Conservation (phyloP, 495 filamentous ascomycete genomes). For the Talaromyces stipitatus region DNA sequence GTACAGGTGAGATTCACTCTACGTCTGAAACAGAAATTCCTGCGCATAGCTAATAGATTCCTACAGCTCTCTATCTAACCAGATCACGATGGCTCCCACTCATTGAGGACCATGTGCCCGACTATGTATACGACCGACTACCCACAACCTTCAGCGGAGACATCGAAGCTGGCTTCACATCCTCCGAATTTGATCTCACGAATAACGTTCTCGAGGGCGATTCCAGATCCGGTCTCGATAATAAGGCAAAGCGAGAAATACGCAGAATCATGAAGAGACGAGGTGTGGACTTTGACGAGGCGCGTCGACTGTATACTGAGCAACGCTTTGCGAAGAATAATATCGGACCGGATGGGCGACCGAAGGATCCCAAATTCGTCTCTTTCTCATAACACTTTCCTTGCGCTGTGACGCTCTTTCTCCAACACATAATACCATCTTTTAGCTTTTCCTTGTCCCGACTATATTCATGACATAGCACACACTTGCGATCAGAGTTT, state of each 20-base stretch:
- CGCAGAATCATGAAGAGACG: conserved; percentile 79
- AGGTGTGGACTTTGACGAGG: conserved; percentile 80
- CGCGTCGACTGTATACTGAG: conserved; percentile 74
- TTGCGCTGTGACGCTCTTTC: neutral
- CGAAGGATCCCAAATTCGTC: conserved; percentile 90
- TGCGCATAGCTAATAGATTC: neutral
- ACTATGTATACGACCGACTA: conserved; percentile 64
- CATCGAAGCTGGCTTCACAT: conserved; percentile 77
- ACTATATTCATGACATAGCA: no score
- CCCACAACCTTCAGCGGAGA: conserved; percentile 69
- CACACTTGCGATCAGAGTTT: neutral
- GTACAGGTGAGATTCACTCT: conserved; percentile 42
- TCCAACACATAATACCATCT: neutral
- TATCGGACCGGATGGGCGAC: conserved; percentile 80
- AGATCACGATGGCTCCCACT: conserved; percentile 67
- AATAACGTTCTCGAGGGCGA: conserved; percentile 75
- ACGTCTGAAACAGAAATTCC: neutral
- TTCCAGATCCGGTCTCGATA: conserved; percentile 70
- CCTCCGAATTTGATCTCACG: conserved; percentile 68
- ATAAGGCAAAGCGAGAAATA: conserved; percentile 68
- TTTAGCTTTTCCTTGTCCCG: neutral
- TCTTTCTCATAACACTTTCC: conserved; percentile 62
- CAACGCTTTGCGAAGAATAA: conserved; percentile 75
- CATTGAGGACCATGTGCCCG: conserved; percentile 43
- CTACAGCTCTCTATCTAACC: conserved; percentile 64